Percentiles rank a stretch among this genome's conserved stretches.
Conservation (phyloP, 179 eudicot genomes). For the Sideroxylon spinosum region DNA sequence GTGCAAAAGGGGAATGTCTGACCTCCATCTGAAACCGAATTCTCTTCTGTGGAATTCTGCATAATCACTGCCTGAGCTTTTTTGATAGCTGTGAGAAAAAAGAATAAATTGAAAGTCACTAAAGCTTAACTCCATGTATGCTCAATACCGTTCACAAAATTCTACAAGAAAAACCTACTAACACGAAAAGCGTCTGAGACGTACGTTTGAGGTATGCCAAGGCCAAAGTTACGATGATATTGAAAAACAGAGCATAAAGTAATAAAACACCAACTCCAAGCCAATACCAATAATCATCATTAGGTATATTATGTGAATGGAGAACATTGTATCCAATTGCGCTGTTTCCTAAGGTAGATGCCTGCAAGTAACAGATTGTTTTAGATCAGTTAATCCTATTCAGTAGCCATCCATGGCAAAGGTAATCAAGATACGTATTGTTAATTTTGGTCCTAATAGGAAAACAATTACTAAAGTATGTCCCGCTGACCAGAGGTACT, state of each 20-base stretch:
- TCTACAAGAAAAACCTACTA: not conserved
- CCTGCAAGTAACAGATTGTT: slow-evolving; percentile 35
- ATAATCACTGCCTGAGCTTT: slow-evolving; percentile 49
- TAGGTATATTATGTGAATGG: slow-evolving; percentile 45
- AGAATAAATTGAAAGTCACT: slow-evolving; percentile 1
- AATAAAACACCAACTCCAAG: slow-evolving; percentile 62
- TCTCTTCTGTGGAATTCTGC: slow-evolving; percentile 25
- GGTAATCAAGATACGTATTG: not conserved
- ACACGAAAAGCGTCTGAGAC: slow-evolving; percentile 19
- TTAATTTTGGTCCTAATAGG: not conserved
- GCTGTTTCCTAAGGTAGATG: slow-evolving; percentile 37
- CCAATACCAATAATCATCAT: slow-evolving; percentile 69
- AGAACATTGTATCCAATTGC: slow-evolving; percentile 56
- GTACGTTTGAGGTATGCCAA: slow-evolving; percentile 69
- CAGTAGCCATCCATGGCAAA: slow-evolving; percentile 11
- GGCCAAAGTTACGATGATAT: slow-evolving; percentile 54
- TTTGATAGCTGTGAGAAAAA: slow-evolving; percentile 49
- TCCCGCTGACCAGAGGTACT: not conserved
- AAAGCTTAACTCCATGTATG: not conserved
- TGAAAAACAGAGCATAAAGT: slow-evolving; percentile 61
- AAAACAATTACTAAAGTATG: not conserved
- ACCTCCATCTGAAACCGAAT: slow-evolving; percentile 30
- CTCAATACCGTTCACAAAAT: not conserved
- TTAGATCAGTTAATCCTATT: slow-evolving; percentile 6
- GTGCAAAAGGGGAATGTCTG: slow-evolving; percentile 17